phyloP scores from a whole-genome alignment of 2,329 filamentous ascomycete genomes.

The Botryosphaeria dothidea region DNA sequence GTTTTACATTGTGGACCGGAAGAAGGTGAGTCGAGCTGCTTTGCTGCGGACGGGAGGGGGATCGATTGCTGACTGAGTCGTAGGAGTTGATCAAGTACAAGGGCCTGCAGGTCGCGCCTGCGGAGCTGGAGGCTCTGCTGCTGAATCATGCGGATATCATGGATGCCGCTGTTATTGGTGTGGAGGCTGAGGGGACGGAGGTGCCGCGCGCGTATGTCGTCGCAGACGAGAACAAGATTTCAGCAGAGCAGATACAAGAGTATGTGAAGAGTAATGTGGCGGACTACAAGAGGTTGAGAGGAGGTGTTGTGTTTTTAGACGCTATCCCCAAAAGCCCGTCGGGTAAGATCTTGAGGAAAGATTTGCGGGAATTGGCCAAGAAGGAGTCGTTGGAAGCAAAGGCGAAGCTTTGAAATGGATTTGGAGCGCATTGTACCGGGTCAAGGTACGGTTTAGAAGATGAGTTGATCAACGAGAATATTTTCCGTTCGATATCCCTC shows the following conservation, averaged over 20 bases:
- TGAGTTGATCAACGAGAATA: slow-evolving; percentile 54
- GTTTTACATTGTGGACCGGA: slow-evolving; percentile 46
- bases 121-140: slow-evolving; percentile 49
- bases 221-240: slow-evolving; percentile 33
- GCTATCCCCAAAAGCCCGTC: slow-evolving; percentile 37
- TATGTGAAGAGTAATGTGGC: slow-evolving; percentile 36
- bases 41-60: too few species aligned
- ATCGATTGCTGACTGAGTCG: too few species aligned
- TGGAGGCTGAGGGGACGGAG: slow-evolving; percentile 41
- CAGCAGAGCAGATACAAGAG: slow-evolving; percentile 32
- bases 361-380: slow-evolving; percentile 35
- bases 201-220: slow-evolving; percentile 47
- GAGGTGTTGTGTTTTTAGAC: slow-evolving; percentile 39
- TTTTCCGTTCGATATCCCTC: too few species aligned
- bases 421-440: too few species aligned
- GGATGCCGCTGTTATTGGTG: slow-evolving; percentile 50
- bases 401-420: slow-evolving; percentile 27
- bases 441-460: too few species aligned
- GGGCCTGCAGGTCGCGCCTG: slow-evolving; percentile 51
- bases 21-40: too few species aligned
- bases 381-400: slow-evolving; percentile 30
- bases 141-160: slow-evolving; percentile 42
- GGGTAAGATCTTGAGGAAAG: slow-evolving; percentile 41
- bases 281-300: slow-evolving; percentile 37
- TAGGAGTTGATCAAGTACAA: slow-evolving; percentile 53